Evolutionary conservation across 768 basidiomycete genomes (phyloP), one percentile per base, ranked within the genome.

Genomic region (Lentinula guzmanii): DNA sequence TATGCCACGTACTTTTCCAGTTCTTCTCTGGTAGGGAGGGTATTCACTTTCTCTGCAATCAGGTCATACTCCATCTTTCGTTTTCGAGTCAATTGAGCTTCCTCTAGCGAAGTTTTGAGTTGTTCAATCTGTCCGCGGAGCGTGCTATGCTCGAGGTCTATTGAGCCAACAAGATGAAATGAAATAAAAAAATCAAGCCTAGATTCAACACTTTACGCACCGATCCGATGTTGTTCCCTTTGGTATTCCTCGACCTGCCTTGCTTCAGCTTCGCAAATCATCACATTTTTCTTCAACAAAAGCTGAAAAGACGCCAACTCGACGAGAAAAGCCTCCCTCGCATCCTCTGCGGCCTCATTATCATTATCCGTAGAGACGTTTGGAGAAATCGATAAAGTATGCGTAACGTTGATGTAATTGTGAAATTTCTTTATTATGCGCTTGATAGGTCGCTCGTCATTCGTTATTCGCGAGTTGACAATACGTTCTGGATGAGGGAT

Each of bases 61-160:
- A 82, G 76, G 75, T 94, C 92, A 69, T 94, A 94, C 68, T 94
- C 92, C 65, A 93, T 91, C 76, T 92, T 94, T 59, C 86, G 82
- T 62, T 78, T 79, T 52, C 92, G 84, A 60, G 86, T 75, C 68
- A 88, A 76, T 68, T 94, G 93, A 5, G 89, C 91, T 65, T 91
- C 85, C 65, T 92, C 90, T 61, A 94, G 72, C 3, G 84, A 81
- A 18, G 79, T 77, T 72, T 93, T 93, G 65, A 94, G 80, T 65
- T 90, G 86, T 65, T 86, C 83, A 55, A 94, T 93, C 66, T 93
- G 90, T 8, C 73, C 79, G 64, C 80, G 79, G 56, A 92, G 72
- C 9, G 78, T 81, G 24, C 78, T 85, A 65, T 89, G 90, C 66
- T 94, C 91, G 59, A 84, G 76, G 65, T 88, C 91, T 93, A 62